Evolutionary conservation across 306 rosid genomes (phyloP).

Genomic region (Sicyos edulis): DNA sequence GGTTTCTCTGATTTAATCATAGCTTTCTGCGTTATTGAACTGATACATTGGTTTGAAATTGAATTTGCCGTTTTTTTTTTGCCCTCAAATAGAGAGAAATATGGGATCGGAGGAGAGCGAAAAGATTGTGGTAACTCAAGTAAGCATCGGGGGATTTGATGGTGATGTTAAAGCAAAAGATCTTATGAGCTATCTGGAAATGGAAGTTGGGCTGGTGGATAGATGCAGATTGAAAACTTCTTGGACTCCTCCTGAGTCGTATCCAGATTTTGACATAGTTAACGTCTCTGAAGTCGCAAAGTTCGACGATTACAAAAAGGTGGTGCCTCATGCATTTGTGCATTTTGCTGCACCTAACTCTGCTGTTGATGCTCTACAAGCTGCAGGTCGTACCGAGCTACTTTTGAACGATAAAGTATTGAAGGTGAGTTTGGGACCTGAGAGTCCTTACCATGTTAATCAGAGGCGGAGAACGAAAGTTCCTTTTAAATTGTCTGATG

Average conservation of each 20-base stretch:
- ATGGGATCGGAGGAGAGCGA: constrained; percentile 10
- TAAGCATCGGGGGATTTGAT: constrained; percentile 74
- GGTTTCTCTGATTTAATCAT: no score
- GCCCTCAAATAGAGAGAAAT: no score
- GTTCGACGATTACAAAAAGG: constrained; percentile 39
- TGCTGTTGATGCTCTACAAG: constrained; percentile 37
- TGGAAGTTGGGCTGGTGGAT: constrained; percentile 49
- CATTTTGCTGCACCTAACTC: constrained; percentile 52
- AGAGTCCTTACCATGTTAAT: constrained; percentile 46
- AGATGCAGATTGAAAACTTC: constrained; percentile 79
- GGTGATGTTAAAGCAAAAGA: constrained; percentile 46
- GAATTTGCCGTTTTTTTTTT: no score
- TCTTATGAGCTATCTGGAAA: constrained; percentile 41
- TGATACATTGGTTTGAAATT: no score
- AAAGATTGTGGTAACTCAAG: constrained; percentile 52
- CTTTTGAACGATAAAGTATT: constrained; percentile 32
- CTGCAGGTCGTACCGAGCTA: constrained; percentile 43
- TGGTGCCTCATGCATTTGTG: constrained; percentile 79
- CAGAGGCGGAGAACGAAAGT: constrained; percentile 51
- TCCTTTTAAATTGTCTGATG: constrained; percentile 61
- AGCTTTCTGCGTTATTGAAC: no score
- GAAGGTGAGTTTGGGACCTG: constrained; percentile 58
- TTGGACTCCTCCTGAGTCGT: constrained; percentile 70
- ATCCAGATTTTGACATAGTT: constrained; percentile 43
- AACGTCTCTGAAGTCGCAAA: constrained; percentile 20